Base-by-base conservation (phyloP, 768 basidiomycete genomes). In the Mycena amicta region DNA sequence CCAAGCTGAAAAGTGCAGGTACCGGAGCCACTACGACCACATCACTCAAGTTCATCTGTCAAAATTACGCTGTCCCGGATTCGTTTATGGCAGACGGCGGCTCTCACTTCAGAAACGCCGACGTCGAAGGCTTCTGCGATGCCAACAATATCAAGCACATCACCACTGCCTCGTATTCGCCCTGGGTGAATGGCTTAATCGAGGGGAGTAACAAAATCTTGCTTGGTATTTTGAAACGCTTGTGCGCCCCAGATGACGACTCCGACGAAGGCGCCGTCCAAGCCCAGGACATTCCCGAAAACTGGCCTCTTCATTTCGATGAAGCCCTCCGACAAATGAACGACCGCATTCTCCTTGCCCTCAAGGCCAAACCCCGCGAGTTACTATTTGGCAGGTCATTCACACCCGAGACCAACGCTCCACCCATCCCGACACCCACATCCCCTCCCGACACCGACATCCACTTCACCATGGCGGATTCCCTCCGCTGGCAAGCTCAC, bases 301-400 rank as follows among this genome's bases (percentile, higher is more conserved):
- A 62, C 22, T 72, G 71, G 71, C 65, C 68, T 2, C 55, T 62
- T 1, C 64, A 69, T 54, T 49, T 72, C 1, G 67, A 67, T n/a
- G 49, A 46, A 1, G 66, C 67, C 2, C 47, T 68, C 16, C 52
- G 39, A 13, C 33, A 45, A 31, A 23, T 74, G 20, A 74, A 72
- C 57, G 28, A 53, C 15, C 57, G 66, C 2, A 66, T 73, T 0
- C 61, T 73, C 0, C 69, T 72, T 1, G 46, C 55, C 3, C 40
- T 61, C 13, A 53, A 57, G 3, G 52, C 52, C 0, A 56, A 31
- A 1, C 60, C 60, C 2, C 70, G 72, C 23, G 75, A 77, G 56
- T 60, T 77, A 0, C 59, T 77, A 1, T 64, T 77, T 0, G 72
- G 74, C 0, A 40, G 73, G 3, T 64, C 69, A 1, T 59, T 75